Evolutionary conservation across 2,329 filamentous ascomycete species (phyloP).

Genomic region (Penicillium psychrosexuale): DNA sequence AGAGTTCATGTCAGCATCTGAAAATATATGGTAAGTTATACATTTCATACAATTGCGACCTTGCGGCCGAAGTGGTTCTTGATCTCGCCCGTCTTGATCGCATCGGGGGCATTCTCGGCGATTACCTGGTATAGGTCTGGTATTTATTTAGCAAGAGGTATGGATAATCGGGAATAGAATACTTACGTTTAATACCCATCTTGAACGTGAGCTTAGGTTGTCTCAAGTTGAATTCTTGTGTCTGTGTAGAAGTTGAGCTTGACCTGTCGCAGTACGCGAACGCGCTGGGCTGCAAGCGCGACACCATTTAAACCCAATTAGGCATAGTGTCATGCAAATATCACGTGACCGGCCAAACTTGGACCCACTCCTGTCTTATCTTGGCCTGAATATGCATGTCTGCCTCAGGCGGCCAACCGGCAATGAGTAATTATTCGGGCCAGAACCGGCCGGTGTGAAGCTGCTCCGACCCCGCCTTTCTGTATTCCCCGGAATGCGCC

Average conservation of each 20-base stretch:
- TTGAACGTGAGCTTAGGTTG: slow-evolving; percentile 12
- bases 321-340: slow-evolving; percentile 6
- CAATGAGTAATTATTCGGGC: slow-evolving; percentile 13
- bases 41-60: slow-evolving; percentile 74
- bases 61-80: slow-evolving; percentile 99
- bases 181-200: slow-evolving; percentile 54
- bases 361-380: background rate
- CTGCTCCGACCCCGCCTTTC: slow-evolving; percentile 19
- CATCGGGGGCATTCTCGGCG: slow-evolving; percentile 89
- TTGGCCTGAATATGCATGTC: slow-evolving; percentile 2
- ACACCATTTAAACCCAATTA: slow-evolving; percentile 19
- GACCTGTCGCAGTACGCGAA: slow-evolving; percentile 11
- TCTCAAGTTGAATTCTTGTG: background rate
- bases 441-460: slow-evolving; percentile 14
- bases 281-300: slow-evolving; percentile 17
- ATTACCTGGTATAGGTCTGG: slow-evolving; percentile 73
- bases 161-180: slow-evolving; percentile 31
- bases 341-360: slow-evolving; percentile 18
- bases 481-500: slow-evolving; percentile 20
- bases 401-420: slow-evolving; percentile 19
- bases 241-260: slow-evolving; percentile 2
- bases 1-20: slow-evolving; percentile 18
- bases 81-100: slow-evolving; percentile 95
- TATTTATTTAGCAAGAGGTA: slow-evolving; percentile 48
- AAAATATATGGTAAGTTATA: background rate